Evolutionary conservation across 306 rosid species (phyloP), one percentile per base, ranked within the genome.

Genomic region (Astragalus membranaceus): DNA sequence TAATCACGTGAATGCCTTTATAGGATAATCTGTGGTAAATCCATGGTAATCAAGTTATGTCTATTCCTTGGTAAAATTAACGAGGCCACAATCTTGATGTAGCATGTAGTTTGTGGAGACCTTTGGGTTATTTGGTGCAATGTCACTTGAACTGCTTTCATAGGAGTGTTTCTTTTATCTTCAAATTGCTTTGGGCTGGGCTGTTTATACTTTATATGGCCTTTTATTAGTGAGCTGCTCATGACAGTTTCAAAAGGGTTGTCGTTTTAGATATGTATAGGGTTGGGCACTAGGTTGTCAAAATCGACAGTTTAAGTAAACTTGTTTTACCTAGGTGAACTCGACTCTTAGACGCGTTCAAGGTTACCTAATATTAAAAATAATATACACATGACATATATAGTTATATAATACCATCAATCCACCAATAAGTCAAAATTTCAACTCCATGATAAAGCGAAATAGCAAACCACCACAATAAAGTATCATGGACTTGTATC

Each of bases 211-310:
- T 66, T 44, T 30, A 15, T 64, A 12, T 42, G 48, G 65, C 39
- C 72, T 30, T 8, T 43, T 61, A 11, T 57, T 30, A 7, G 47
- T 41, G 8, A 14, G 56, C 37, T 67, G 64, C 29, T 23, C 4
- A 1, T 50, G 13, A 7, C 11, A 51, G 33, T 77, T 54, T 52
- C 67, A 50, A 60, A 55, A 65, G 36, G 52, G 50, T 44, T 62
- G 11, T 5, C 52, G 33, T 76, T 52, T 77, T 43, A 77, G 36
- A 77, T 15, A 60, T 62, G 54, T 13, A 33, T 42, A 50, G 49
- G 29, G 43, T 23, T 23, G 26, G 26, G 26, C n/a, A n/a, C 26
- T 23, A 2, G 26, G 26, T 23, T 23, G 26, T 23, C 26, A 23
- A 23, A 23, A 23, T 23, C 26, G 2, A 2, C 2, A 23, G 26